Base-by-base conservation (phyloP, 768 basidiomycete species). In the Russula griseocarnosa region DNA sequence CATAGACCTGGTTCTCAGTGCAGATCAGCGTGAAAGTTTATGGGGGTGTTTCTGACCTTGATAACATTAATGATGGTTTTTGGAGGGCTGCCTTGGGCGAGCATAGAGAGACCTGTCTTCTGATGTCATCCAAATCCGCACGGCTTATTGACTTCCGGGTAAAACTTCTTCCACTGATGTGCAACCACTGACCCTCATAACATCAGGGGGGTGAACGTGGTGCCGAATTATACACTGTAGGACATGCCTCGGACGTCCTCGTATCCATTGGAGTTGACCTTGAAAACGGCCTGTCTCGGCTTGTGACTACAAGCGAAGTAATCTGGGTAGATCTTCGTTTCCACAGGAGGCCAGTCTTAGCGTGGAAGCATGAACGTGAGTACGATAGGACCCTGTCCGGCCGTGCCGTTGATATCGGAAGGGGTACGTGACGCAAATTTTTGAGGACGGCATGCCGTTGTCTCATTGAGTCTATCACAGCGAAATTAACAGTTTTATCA, bases 261-360 rank as follows among this genome's bases (percentile, higher is more conserved):
- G 87, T 87, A 0, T 83, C 80, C 28, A 74, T 86, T 40, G 84
- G 85, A 66, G 73, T 78, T 63, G 71, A 75, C 20, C 66, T 67
- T 7, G 70, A 73, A 6, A 79, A 83, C 62, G 70, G 80, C 51
- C 72, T 86, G 44, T 69, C 86, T 34, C 79, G 82, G 3, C 66
- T 89, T 3, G 80, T 79, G 34, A 83, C 88, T 1, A 92, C 88
- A 1, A 76, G 75, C 1, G 79, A 86, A 51, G 68, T 92, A 18
- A 66, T 86, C 16, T 92, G 90, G 90, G 71, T 92, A 32, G 90
- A 93, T 69, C 75, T 78, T 32, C 81, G 90, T 36, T 81, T 79
- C 68, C 73, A 79, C n/a, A 71, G 71, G 26, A 82, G 75, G 63
- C 87, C 89, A 7, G 70, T 92, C 4, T 67, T 92, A 10, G 82